phyloP scores from a whole-genome alignment of 1,284 basidiomycete genomes.

The Malassezia caprae region DNA sequence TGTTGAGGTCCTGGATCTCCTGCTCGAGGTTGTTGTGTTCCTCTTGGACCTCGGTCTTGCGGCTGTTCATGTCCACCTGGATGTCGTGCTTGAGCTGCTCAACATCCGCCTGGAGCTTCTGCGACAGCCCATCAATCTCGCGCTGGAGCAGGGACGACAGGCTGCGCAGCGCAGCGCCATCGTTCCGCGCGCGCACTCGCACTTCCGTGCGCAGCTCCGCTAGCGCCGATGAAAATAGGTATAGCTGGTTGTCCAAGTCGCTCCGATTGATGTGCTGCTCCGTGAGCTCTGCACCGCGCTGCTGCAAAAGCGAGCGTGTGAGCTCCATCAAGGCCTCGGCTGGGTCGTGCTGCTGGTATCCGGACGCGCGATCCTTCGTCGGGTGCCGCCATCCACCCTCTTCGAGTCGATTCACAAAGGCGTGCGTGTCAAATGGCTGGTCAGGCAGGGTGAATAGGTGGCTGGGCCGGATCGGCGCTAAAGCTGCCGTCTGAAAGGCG shows the following conservation, averaged over 20 bases:
- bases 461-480: neutral
- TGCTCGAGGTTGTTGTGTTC: slow-evolving; percentile 81
- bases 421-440: slow-evolving; percentile 41
- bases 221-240: slow-evolving; percentile 84
- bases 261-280: slow-evolving; percentile 67
- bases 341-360: slow-evolving; percentile 33
- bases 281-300: slow-evolving; percentile 64
- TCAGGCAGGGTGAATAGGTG: slow-evolving; percentile 7
- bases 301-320: slow-evolving; percentile 67
- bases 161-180: slow-evolving; percentile 67
- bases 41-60: slow-evolving; percentile 82
- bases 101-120: slow-evolving; percentile 89
- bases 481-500: neutral
- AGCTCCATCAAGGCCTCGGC: slow-evolving; percentile 64
- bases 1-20: slow-evolving; percentile 63
- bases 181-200: slow-evolving; percentile 71
- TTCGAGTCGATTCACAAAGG: slow-evolving; percentile 34
- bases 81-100: slow-evolving; percentile 83
- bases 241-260: slow-evolving; percentile 67
- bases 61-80: slow-evolving; percentile 87
- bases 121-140: slow-evolving; percentile 75
- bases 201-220: slow-evolving; percentile 82
- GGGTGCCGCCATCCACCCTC: slow-evolving; percentile 28
- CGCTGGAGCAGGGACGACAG: slow-evolving; percentile 67
- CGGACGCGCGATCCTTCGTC: neutral